Evolutionary conservation across 257 asterid species (phyloP).

Genomic region (Solanum lycopersicoides): DNA sequence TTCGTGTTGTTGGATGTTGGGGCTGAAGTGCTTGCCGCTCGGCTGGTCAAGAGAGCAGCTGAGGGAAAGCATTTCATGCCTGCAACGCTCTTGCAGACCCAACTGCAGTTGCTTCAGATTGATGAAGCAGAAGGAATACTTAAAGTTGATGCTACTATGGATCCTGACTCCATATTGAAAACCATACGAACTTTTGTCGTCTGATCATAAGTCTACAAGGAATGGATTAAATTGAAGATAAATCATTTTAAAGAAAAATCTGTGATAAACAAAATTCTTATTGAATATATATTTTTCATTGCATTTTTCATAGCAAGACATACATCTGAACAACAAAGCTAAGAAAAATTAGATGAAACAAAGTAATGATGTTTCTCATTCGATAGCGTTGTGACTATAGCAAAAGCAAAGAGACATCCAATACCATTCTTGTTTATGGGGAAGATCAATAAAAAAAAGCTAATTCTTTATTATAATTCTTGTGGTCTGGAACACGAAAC

Average conservation of each 20-base stretch:
- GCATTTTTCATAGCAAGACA: neutral
- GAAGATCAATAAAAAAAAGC: too few relatives aligned
- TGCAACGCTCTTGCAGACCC: slow-evolving; percentile 63
- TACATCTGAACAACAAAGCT: neutral
- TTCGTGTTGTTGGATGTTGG: slow-evolving; percentile 53
- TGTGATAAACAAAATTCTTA: neutral
- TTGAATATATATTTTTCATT: neutral
- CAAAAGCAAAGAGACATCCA: neutral
- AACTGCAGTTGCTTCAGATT: slow-evolving; percentile 62
- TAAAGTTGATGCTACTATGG: slow-evolving; percentile 58
- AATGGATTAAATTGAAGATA: neutral
- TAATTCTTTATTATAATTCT: too few relatives aligned
- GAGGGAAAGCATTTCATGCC: slow-evolving; percentile 89
- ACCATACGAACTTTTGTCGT: slow-evolving; percentile 20
- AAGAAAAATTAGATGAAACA: neutral
- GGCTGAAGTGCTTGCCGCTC: slow-evolving; percentile 47
- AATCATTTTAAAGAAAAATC: neutral
- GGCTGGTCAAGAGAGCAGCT: slow-evolving; percentile 52
- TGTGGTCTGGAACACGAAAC: neutral
- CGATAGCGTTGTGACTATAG: neutral
- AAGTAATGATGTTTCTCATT: neutral
- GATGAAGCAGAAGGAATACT: slow-evolving; percentile 73
- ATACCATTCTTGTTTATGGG: too few relatives aligned
- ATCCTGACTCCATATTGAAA: slow-evolving; percentile 42
- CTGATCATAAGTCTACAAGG: neutral